Evolutionary conservation across 441 rosid genomes (phyloP), one percentile per base, ranked within the genome.

Genomic region (Gossypium aridum): DNA sequence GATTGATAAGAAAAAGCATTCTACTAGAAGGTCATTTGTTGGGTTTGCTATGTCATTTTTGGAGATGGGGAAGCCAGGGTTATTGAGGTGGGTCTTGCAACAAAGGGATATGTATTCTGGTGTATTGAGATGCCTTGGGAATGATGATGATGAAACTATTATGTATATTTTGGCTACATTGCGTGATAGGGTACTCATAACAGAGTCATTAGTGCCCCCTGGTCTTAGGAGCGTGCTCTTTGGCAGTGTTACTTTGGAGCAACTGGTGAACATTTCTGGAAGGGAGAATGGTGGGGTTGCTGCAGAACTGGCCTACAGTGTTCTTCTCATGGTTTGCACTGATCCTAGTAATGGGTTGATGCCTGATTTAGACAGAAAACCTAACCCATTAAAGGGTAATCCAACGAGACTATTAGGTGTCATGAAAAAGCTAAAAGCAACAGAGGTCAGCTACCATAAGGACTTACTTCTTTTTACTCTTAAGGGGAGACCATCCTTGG

Each of bases 341-440:
- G 89, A 96, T 79, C 98, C 99, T 71, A 79, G 71, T 83, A 92
- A 92, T 66, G 99, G 99, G 19, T 88, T 96, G 85, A 92, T 96
- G 97, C 94, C 97, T 45, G 91, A 90, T 86, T 79, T 78, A 68
- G 82, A 82, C 78, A 84, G 91, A 75, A 82, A 79, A 7, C 83
- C 86, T 66, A 76, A 72, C 75, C 86, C 83, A 51, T 83, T 96
- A 79, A 90, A 76, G 74, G 98, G 99, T 68, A 96, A 96, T 77
- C 81, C 80, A 13, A 78, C 85, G 39, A 87, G 99, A 85, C 85
- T 96, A 59, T 73, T 91, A 82, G 88, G 77, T 62, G 89, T 96
- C 75, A 92, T 93, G 94, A 93, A 93, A 90, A 93, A 80, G 85
- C 85, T 96, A 55, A 89, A 85, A 82, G 94, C 96, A 55, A 80